These are phyloP conservation scores for Nadsonia starkeyi-henricii DNA, from an alignment of 1,139 yeast species.

Conservation along the genomic window DNA sequence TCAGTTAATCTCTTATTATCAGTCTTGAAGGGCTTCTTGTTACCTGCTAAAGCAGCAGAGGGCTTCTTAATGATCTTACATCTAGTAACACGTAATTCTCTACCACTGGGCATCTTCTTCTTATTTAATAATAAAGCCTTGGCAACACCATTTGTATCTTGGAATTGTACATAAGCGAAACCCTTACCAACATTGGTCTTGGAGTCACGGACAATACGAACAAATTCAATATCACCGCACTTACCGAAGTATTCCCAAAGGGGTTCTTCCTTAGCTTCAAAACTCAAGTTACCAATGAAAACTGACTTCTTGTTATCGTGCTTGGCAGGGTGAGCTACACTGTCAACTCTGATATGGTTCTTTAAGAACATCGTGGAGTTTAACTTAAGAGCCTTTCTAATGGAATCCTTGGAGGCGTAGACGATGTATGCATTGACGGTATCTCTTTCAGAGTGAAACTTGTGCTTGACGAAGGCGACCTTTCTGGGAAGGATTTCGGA, in stretches of 20 bases:
- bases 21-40: slow-evolving; percentile 9
- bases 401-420: slow-evolving; percentile 40
- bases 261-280: slow-evolving; percentile 81
- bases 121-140: slow-evolving; percentile 72
- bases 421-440: slow-evolving; percentile 84
- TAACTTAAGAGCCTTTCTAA: slow-evolving; percentile 37
- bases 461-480: slow-evolving; percentile 75
- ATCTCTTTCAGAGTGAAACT: slow-evolving; percentile 63
- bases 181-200: slow-evolving; percentile 96
- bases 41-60: slow-evolving; percentile 7
- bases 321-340: slow-evolving; percentile 77
- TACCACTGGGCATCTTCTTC: slow-evolving; percentile 41
- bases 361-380: slow-evolving; percentile 59
- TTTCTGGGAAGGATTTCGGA: slow-evolving; percentile 82
- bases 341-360: slow-evolving; percentile 81
- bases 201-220: slow-evolving; percentile 79
- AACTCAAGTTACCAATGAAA: slow-evolving; percentile 88
- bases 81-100: slow-evolving; percentile 68
- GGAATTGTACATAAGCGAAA: slow-evolving; percentile 88
- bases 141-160: slow-evolving; percentile 64
- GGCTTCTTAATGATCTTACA: slow-evolving; percentile 47
- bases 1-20: slow-evolving; percentile 11
- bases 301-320: slow-evolving; percentile 75
- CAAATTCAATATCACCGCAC: slow-evolving; percentile 69
- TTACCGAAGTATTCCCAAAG: slow-evolving; percentile 69